Conservation (phyloP, 306 rosid genomes). For the Corylus heterophylla region DNA sequence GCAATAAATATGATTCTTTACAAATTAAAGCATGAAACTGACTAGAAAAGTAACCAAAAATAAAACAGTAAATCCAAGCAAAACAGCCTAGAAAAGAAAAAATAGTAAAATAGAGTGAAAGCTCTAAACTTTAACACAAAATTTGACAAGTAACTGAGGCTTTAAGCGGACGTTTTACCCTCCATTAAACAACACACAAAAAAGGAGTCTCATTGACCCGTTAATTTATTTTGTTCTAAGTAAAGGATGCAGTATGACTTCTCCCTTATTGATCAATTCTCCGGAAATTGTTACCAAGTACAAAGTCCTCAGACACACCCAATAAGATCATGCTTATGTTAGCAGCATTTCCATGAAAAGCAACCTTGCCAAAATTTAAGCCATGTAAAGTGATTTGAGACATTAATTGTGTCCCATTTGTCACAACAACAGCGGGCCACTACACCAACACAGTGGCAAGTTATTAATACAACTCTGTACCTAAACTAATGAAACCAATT, state of each 20-base stretch:
- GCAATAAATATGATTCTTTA: background rate
- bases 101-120: background rate
- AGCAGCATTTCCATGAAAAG: constrained; percentile 11
- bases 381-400: background rate
- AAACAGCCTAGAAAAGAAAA: background rate
- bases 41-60: background rate
- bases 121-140: background rate
- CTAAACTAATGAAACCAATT: constrained; percentile 1
- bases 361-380: background rate
- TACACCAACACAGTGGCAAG: background rate
- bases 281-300: background rate
- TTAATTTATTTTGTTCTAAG: background rate
- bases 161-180: background rate
- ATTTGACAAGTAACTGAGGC: background rate
- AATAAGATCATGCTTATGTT: background rate
- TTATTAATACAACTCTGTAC: background rate
- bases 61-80: background rate
- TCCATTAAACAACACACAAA: background rate
- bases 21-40: background rate
- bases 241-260: background rate
- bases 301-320: background rate
- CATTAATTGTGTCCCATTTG: background rate
- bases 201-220: background rate
- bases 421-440: background rate
- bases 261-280: background rate